These are phyloP conservation scores for Fonsecaea monophora DNA, from an alignment of 2,329 filamentous ascomycete species.

Conservation along the genomic window DNA sequence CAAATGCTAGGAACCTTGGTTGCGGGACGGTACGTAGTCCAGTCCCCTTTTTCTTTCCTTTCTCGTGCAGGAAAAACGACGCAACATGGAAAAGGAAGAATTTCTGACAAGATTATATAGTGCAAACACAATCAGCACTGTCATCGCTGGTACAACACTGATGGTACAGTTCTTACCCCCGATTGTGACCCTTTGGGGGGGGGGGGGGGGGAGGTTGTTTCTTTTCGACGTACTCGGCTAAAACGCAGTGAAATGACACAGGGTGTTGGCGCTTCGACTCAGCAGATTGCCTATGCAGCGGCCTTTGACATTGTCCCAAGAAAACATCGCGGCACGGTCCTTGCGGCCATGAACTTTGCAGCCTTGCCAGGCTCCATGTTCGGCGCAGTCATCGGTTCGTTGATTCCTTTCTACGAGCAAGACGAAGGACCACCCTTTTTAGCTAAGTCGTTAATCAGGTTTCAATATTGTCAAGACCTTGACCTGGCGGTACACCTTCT, in stretches of 20 bases:
- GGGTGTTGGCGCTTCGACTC: constrained; percentile 16
- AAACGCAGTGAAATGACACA: not conserved
- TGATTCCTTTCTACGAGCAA: not conserved
- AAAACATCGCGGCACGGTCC: constrained; percentile 7
- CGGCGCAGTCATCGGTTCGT: constrained; percentile 20
- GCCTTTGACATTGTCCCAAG: constrained; percentile 18
- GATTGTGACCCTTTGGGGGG: too few species aligned
- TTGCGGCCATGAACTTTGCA: constrained; percentile 4
- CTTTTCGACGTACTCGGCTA: not conserved
- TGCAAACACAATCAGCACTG: not conserved
- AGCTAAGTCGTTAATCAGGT: not conserved
- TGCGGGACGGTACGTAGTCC: too few species aligned
- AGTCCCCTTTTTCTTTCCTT: not conserved
- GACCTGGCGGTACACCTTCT: constrained; percentile 28
- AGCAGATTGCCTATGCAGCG: constrained; percentile 7
- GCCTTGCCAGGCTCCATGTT: constrained; percentile 16
- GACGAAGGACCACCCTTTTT: too few species aligned
- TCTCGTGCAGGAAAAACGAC: too few species aligned
- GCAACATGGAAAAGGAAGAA: too few species aligned
- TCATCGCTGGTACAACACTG: not conserved
- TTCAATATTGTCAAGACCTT: constrained; percentile 15
- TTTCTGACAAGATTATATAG: not conserved
- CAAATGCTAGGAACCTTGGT: too few species aligned
- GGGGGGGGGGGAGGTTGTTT: too few species aligned
- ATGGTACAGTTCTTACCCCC: not conserved